Percentiles rank a stretch among this genome's conserved stretches.
These are phyloP conservation scores for Ascodesmis nigricans DNA, from an alignment of 495 filamentous ascomycete genomes.

Conservation along the genomic window DNA sequence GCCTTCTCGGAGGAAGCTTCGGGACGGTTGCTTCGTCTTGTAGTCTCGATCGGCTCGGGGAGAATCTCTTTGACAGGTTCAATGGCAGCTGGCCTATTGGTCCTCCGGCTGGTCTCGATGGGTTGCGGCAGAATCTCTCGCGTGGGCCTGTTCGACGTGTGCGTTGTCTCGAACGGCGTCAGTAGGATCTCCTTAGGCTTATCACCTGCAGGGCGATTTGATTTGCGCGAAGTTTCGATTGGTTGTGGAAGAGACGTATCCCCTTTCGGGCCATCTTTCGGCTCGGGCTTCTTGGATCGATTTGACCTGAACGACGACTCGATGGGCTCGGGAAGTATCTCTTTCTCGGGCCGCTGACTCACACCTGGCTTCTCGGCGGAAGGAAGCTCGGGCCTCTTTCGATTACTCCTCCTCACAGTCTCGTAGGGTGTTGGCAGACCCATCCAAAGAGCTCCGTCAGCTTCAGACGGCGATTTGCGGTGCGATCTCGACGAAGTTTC, in stretches of 20 bases:
- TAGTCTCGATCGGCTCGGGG: slow-evolving; percentile 17
- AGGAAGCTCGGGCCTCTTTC: neutral
- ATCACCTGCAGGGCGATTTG: slow-evolving; percentile 15
- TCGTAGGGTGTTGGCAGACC: neutral
- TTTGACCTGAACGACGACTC: slow-evolving; percentile 6
- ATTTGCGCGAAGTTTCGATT: slow-evolving; percentile 13
- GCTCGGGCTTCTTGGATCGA: slow-evolving; percentile 3
- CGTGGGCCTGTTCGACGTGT: no score
- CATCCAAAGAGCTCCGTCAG: slow-evolving; percentile 2
- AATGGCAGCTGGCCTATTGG: slow-evolving; percentile 11
- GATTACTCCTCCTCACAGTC: neutral
- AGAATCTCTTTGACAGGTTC: slow-evolving; percentile 6
- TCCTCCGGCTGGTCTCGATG: slow-evolving; percentile 18
- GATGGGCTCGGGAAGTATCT: slow-evolving; percentile 10
- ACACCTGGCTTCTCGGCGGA: neutral
- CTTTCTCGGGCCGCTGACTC: no score
- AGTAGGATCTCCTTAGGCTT: no score
- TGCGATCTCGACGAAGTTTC: slow-evolving; percentile 13
- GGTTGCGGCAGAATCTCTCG: slow-evolving; percentile 13
- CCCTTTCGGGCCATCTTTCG: slow-evolving; percentile 6
- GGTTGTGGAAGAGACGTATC: slow-evolving; percentile 15
- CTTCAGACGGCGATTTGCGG: slow-evolving; percentile 4
- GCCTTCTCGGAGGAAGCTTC: slow-evolving; percentile 5
- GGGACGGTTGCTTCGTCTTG: slow-evolving; percentile 16
- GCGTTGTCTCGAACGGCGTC: no score